Evolutionary conservation across 768 basidiomycete species (phyloP).

Genomic region (Myochromella boudieri): DNA sequence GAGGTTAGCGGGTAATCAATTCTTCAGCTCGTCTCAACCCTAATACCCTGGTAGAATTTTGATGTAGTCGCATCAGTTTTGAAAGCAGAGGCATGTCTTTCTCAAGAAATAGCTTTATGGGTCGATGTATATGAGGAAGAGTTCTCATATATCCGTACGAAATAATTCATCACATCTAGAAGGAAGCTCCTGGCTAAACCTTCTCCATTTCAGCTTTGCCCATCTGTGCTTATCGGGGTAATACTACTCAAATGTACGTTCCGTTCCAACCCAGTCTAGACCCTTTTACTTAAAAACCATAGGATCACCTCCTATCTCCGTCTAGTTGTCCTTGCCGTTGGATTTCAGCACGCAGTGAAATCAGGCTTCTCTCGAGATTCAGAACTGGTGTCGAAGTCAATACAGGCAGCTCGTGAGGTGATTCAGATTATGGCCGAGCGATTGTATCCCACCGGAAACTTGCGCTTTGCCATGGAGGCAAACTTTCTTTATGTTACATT

Average conservation of each 20-base stretch:
- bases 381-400: constrained; percentile 44
- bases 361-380: constrained; percentile 39
- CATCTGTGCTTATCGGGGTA: constrained; percentile 43
- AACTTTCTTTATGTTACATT: constrained; percentile 54
- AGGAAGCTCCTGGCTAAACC: not conserved
- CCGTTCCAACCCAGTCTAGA: not conserved
- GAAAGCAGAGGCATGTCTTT: constrained; percentile 35
- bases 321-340: constrained; percentile 54
- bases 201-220: constrained; percentile 32
- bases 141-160: constrained; percentile 34
- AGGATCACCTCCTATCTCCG: constrained; percentile 57
- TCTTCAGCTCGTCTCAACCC: not conserved
- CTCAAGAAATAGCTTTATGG: constrained; percentile 39
- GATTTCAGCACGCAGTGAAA: constrained; percentile 48
- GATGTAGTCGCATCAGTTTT: constrained; percentile 35
- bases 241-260: constrained; percentile 43
- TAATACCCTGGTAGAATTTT: constrained; percentile 25
- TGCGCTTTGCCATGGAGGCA: constrained; percentile 57
- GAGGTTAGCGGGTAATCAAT: not conserved
- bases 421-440: constrained; percentile 53
- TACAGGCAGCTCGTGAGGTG: constrained; percentile 55
- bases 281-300: constrained; percentile 6
- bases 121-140: constrained; percentile 39
- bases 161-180: not conserved
- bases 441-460: constrained; percentile 51